Base-by-base conservation (phyloP, 495 filamentous ascomycete genomes). In the Aspergillus olivimuriae region DNA sequence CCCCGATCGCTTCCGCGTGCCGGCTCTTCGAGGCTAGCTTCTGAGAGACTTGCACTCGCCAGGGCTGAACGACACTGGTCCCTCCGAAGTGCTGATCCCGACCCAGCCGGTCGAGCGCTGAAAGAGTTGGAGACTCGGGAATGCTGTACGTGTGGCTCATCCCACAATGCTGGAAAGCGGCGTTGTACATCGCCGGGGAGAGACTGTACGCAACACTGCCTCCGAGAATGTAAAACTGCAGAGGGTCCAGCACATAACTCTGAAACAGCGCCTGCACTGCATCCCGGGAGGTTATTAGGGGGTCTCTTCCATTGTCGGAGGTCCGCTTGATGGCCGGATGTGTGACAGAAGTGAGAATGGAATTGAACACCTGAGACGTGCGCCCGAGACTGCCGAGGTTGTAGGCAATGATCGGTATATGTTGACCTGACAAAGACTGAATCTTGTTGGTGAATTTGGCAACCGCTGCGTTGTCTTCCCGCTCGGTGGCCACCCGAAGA, bases 151-250 rank as follows among this genome's bases (percentile, higher is more conserved):
- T 75, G 56, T 92, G 84, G 16, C 74, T 76, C 76, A 92, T 79
- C 18, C 82, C 83, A 38, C 78, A 83, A 31, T 78, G 77, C 35
- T 76, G 69, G 57, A 83, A 83, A 10, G 86, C 86, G 2, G 84
- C 85, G 45, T 76, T 83, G 55, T 89, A 83, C 84, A 90, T 92
- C 0, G 78, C 79, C 0, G 87, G 86, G 0, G 83, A 87, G 23
- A 88, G 66, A 57, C 81, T 87, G 62, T 87, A 87, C 20, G 78
- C 74, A 14, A 88, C 83, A 41, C 75, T 83, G 15, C 80, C 81
- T 3, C 86, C 87, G 19, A 85, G 69, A 26, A 87, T 81, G 57
- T 83, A 89, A 55, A 87, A 89, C 34, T 84, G 71, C 24, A 89
- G 71, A 0, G 84, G 84, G 34, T 80, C 75, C n/a, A 76, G 64